Evolutionary conservation across 2,329 filamentous ascomycete species (phyloP).

Genomic region (Aspergillus amoenus): DNA sequence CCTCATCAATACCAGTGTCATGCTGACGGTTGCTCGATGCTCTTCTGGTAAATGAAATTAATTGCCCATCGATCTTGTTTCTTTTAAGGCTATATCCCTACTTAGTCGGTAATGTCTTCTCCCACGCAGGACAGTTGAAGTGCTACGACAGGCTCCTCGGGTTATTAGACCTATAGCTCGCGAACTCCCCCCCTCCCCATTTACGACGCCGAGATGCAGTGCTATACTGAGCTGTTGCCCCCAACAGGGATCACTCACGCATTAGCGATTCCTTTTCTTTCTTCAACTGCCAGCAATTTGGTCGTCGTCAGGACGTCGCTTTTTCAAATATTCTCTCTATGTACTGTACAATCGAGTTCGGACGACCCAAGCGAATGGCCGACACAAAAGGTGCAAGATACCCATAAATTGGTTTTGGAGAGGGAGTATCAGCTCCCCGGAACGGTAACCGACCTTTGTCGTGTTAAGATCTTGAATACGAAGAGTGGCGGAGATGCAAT

Average conservation of each 20-base stretch:
- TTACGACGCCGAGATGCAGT: slow-evolving; percentile 68
- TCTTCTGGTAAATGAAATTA: not conserved
- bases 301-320: slow-evolving; percentile 89
- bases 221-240: slow-evolving; percentile 92
- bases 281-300: slow-evolving; percentile 75
- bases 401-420: slow-evolving; percentile 78
- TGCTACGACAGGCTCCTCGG: not conserved
- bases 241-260: slow-evolving; percentile 93
- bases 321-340: slow-evolving; percentile 83
- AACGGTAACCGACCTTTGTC: slow-evolving; percentile 77
- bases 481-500: slow-evolving; percentile 81
- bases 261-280: slow-evolving; percentile 73
- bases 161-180: not conserved
- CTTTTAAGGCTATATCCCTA: not conserved
- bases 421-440: slow-evolving; percentile 82
- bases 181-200: not conserved
- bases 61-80: not conserved
- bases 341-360: slow-evolving; percentile 53
- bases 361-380: slow-evolving; percentile 33
- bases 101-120: slow-evolving; percentile 9
- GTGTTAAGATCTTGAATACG: slow-evolving; percentile 70
- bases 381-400: slow-evolving; percentile 62
- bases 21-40: not conserved
- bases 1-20: not conserved
- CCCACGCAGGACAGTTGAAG: slow-evolving; percentile 14